Base-by-base conservation (phyloP, 441 rosid species). In the Bruguiera hainesii region DNA sequence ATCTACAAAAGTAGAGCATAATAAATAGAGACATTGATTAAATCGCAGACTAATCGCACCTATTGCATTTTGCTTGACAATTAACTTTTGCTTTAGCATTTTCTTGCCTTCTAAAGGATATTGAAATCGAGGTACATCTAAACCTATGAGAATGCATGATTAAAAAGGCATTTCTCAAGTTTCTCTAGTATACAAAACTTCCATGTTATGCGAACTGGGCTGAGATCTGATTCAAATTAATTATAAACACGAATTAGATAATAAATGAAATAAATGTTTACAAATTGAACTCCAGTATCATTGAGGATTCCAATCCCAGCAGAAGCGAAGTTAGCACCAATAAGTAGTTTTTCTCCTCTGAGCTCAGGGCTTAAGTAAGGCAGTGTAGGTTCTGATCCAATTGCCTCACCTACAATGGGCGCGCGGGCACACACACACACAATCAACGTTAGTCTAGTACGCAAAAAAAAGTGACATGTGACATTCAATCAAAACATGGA, bases 261-360 rank as follows among this genome's bases (percentile, higher is more conserved):
- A 42, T 2, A 25, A 20, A 61, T 16, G n/a, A 7, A 60, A 33
- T 18, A 51, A n/a, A 56, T 20, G 69, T 87, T 78, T 83, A 91
- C 99, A 68, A 94, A 91, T 73, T 94, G 99, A 63, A 86, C 15
- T 72, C 99, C 98, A 46, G 99, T 94, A 75, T 94, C 99, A 28
- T 94, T 89, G 61, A 94, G 96, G 68, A 94, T 85, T 56, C 99
- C 99, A 53, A 91, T 89, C 48, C 99, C 99, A 15, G 99, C 98
- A 1, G 98, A 94, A 72, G 99, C 98, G 28, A 94, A 94, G 63
- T 94, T 94, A 65, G 99, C 99, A 52, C 99, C 98, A 10, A 87
- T 80, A 5, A 91, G 96, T 2, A 94, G 83, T 60, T 30, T 85
- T 50, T 88, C 75, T 25, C 98, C 98, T 5, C 50, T 80, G 63